A percentile compares a stretch with the other conserved stretches of the same genome.
Evolutionary conservation across 129 eudicot species (phyloP).

Genomic region (Pseudognaphalium luteoalbum): DNA sequence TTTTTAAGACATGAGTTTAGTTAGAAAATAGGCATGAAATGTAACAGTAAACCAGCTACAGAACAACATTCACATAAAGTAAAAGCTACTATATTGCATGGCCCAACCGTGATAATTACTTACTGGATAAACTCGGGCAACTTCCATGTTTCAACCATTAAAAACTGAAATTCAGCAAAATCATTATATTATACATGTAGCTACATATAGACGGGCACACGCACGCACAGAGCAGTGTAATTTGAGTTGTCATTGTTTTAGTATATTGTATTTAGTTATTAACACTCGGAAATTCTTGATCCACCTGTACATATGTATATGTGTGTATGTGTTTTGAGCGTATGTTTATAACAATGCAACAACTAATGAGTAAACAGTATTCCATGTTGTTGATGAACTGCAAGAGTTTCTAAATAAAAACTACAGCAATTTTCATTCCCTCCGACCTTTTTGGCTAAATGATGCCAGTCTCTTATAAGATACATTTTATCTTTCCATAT

Average conservation of each 20-base stretch:
- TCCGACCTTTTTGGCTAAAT: slow-evolving; percentile 21
- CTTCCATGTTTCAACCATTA: not conserved
- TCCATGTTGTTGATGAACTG: not conserved
- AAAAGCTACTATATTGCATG: too few species aligned
- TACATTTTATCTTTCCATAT: slow-evolving; percentile 18
- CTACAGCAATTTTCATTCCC: slow-evolving; percentile 12
- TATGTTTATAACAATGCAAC: not conserved
- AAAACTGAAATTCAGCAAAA: not conserved
- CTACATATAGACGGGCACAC: too few species aligned
- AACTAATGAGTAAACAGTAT: not conserved
- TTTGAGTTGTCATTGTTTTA: too few species aligned
- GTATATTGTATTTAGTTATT: too few species aligned
- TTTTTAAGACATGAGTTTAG: not conserved
- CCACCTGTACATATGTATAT: not conserved
- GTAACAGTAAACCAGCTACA: not conserved
- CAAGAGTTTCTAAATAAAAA: not conserved
- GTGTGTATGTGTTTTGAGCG: not conserved
- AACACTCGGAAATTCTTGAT: too few species aligned
- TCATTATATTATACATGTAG: too few species aligned
- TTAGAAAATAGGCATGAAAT: not conserved
- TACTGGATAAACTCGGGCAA: not conserved
- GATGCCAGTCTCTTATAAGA: slow-evolving; percentile 14
- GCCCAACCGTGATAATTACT: not conserved
- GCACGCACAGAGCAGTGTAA: too few species aligned
- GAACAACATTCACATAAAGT: too few species aligned